Base-by-base conservation (phyloP, 805 yeast genomes). In the Candida qinlingensis region DNA sequence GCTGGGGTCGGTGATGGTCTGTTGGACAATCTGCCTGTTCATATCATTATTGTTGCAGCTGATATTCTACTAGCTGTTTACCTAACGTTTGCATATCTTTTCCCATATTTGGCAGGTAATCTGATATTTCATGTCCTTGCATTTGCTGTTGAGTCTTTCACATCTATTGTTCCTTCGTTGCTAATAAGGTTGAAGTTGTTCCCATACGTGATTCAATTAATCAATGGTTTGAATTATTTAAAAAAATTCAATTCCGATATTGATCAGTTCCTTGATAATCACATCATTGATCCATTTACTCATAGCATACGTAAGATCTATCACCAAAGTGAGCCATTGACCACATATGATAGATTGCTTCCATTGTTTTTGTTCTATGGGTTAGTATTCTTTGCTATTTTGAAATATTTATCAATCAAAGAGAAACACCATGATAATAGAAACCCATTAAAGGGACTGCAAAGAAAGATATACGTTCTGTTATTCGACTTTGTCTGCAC, bases 401-500 rank as follows among this genome's bases (percentile, higher is more conserved):
- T 66, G 42, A 56, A 50, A 39, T 58, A 62, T 45, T 65, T 75
- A 70, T 52, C 56, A 7, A 39, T 51, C n/a, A 62, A 71, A 39
- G 39, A 56, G 0, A 50, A 39, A 27, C 48, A 44, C 7, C 52
- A 67, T 37, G 55, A 71, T 1, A 66, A 70, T 2, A 51, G 48
- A 4, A 71, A 71, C 34, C 84, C 86, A 1, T 55, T 80, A 3
- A 55, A 66, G 41, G 83, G 85, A 0, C 64, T 68, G 2, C 68
- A 75, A 44, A 74, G 94, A 53, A 64, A 68, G 9, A 44, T 77
- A 3, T 85, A 79, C 59, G 72, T 75, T 45, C 54, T 75, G 2
- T 60, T 84, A 30, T 77, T 81, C 58, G 84, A 80, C 49, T 53
- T 80, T 8, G 67, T 74, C 25, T 74, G 84, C 34, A 81, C 95